Evolutionary conservation across 2,329 filamentous ascomycete genomes (phyloP).

Genomic region (Cyanodermella asteris): DNA sequence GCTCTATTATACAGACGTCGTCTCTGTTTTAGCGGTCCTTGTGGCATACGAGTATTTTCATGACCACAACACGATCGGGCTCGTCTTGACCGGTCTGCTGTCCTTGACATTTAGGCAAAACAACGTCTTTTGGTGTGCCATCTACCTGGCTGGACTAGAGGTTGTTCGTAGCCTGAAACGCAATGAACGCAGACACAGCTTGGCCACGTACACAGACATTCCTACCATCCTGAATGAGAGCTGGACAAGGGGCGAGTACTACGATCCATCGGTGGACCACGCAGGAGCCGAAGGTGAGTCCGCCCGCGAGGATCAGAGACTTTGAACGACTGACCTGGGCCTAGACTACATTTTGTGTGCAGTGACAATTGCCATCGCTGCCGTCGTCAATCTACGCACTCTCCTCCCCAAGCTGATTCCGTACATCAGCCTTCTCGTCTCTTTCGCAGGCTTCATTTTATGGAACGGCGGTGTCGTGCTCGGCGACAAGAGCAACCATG

Average conservation of each 20-base stretch:
- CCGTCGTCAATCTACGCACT: slow-evolving; percentile 20
- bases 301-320: neutral
- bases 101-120: slow-evolving; percentile 72
- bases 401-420: slow-evolving; percentile 22
- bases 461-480: slow-evolving; percentile 89
- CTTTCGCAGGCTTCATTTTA: slow-evolving; percentile 53
- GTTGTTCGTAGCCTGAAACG: slow-evolving; percentile 16
- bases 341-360: slow-evolving; percentile 21
- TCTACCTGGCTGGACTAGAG: slow-evolving; percentile 24
- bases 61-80: slow-evolving; percentile 12
- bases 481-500: slow-evolving; percentile 83
- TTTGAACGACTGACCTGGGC: neutral
- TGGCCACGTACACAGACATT: slow-evolving; percentile 3
- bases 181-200: slow-evolving; percentile 11
- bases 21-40: slow-evolving; percentile 57
- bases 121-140: slow-evolving; percentile 80
- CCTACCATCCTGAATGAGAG: slow-evolving; percentile 13
- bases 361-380: slow-evolving; percentile 41
- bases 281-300: slow-evolving; percentile 27
- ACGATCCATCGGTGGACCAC: slow-evolving; percentile 26
- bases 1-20: slow-evolving; percentile 84
- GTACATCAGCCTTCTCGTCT: slow-evolving; percentile 37
- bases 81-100: slow-evolving; percentile 37
- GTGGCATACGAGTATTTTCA: slow-evolving; percentile 37
- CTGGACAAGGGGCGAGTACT: slow-evolving; percentile 22